phyloP scores from a whole-genome alignment of 2,329 filamentous ascomycete genomes.

The Didymella exigua region DNA sequence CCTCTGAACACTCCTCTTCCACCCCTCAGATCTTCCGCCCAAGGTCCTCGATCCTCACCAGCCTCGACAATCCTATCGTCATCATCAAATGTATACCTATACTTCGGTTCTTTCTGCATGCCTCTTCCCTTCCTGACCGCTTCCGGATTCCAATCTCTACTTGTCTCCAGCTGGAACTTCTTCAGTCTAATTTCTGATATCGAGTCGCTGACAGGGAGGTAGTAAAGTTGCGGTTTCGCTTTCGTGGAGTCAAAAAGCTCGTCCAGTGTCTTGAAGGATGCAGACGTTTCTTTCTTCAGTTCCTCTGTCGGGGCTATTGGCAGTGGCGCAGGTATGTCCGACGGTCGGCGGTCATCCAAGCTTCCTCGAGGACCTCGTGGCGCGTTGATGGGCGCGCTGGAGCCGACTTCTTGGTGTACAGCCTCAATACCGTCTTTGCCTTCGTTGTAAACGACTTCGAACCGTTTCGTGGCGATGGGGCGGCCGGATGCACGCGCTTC shows the following conservation, averaged over 20 bases:
- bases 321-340: constrained; percentile 4
- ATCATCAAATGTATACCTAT: constrained; percentile 53
- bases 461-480: constrained; percentile 31
- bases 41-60: constrained; percentile 41
- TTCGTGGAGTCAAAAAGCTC: constrained; percentile 65
- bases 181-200: constrained; percentile 70
- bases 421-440: constrained; percentile 28
- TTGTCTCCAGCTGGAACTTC: constrained; percentile 57
- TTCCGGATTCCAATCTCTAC: constrained; percentile 49
- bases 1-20: constrained; percentile 17
- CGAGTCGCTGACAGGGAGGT: constrained; percentile 67
- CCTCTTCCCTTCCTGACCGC: constrained; percentile 38
- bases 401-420: constrained; percentile 43
- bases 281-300: constrained; percentile 26
- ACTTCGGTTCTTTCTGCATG: constrained; percentile 39
- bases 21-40: constrained; percentile 31
- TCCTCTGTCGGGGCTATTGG: constrained; percentile 8
- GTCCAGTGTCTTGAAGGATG: constrained; percentile 61
- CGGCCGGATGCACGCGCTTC: constrained; percentile 30
- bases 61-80: constrained; percentile 52
- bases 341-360: background rate
- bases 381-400: constrained; percentile 31
- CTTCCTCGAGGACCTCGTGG: constrained; percentile 29
- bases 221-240: constrained; percentile 69
- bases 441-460: constrained; percentile 41